Evolutionary conservation across 345 rosid species (phyloP), one percentile per base, ranked within the genome.

Genomic region (Rhodomyrtus tomentosa): DNA sequence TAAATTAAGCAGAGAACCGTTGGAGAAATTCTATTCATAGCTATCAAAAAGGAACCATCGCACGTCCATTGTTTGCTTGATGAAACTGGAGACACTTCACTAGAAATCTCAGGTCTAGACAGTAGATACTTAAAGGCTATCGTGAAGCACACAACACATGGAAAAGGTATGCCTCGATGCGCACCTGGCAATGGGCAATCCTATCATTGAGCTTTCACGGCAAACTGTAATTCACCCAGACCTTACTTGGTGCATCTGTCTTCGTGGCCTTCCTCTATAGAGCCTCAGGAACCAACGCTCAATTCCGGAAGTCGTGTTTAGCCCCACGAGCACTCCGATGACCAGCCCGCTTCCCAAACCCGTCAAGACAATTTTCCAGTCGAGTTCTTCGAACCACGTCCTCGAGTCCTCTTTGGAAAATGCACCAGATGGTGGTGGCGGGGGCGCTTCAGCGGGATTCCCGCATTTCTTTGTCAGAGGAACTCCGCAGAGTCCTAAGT

Each of bases 381-480:
- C 21, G 18, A 84, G 18, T 12, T 59, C 80, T 18, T 42, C 7
- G 1, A 29, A 14, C 49, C 6, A 27, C 29, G 16, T 79, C 3
- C 50, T 42, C 2, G 6, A 52, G 12, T 42, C 27, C 15, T 55
- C 82, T 52, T n/a, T 2, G 5, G 13, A 3, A 4, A 9, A 9
- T 55, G 58, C 52, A 5, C 11, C 6, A 11, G 27, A 38, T 32
- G 24, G n/a, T 8, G 6, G 25, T 52, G 53, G 2, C 3, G 55
- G 55, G 11, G 73, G 18, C 5, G 55, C 6, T 27, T 50, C 16
- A 4, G 38, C 11, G 18, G 24, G 40, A 50, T 27, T 76, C 2
- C 84, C 53, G 4, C 87, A 85, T 20, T 50, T n/a, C 53, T 85
- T 82, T 16, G 74, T 55, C 32, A 85, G 51, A 12, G 87, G 87